Base-by-base conservation (phyloP, 768 basidiomycete species). In the Auriscalpium orientale region DNA sequence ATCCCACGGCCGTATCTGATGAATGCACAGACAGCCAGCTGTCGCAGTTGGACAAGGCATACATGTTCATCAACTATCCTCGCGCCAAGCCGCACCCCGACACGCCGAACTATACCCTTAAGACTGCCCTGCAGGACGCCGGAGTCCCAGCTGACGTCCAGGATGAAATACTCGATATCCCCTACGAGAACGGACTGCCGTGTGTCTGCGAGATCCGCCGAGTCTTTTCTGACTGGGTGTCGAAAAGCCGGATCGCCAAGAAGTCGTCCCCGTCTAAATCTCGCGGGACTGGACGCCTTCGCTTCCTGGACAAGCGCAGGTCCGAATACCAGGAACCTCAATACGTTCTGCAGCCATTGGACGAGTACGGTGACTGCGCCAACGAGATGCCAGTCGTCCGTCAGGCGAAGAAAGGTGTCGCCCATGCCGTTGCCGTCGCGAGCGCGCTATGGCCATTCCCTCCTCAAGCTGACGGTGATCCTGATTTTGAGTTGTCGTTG, bases 41-140 rank as follows among this genome's bases (percentile, higher is more conserved):
- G 9, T 40, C 51, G 36, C n/a, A 45, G n/a, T n/a, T 53, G 18
- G 51, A 53, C 51, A 53, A 53, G 36, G 51, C 51, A 8, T 43
- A 43, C 40, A 43, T 43, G 40, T 13, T 43, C 15, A 43, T 43
- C 2, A 43, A 43, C 8, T 53, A 53, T 44, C 51, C 36, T 22
- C 51, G 51, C 40, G 18, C 5, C 9, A 15, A 16, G 12, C 51
- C 51, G 10, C 22, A 22, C 28, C 51, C 35, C 11, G 28, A 53
- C 37, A 37, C 51, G 20, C 51, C 51, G 16, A 37, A 53, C 35
- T 53, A 37, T 34, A 53, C 51, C 12, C 51, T 53, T 15, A 37
- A 20, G 13, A n/a, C 35, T n/a, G 51, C 51, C 9, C 38, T 53
- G 18, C 35, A 53, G n/a, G 38, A 18, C 2, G 51, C 38, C 38